Percentiles rank a stretch among this genome's conserved stretches.
Conservation (phyloP, 169 alveolate species). For the Perkinsus olseni region DNA sequence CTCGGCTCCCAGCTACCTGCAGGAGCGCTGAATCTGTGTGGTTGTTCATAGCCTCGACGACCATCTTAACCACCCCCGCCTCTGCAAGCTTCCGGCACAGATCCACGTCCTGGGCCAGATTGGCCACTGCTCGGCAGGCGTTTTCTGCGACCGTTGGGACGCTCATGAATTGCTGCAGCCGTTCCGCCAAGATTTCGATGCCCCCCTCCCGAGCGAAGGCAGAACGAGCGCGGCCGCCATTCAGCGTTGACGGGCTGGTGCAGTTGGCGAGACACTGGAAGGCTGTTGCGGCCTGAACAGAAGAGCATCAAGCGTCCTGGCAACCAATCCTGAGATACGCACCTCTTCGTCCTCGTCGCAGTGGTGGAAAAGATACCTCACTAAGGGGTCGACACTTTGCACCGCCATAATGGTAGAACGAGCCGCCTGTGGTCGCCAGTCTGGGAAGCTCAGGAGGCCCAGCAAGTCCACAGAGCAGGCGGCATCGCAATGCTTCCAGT, state of each 20-base stretch:
- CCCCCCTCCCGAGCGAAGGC: slow-evolving; percentile 36
- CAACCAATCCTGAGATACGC: no score
- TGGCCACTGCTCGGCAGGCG: slow-evolving; percentile 9
- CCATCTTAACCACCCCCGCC: slow-evolving; percentile 20
- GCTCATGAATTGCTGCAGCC: neutral
- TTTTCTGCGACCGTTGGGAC: slow-evolving; percentile 14
- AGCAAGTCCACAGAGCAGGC: neutral
- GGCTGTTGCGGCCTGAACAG: neutral
- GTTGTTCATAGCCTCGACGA: slow-evolving; percentile 18
- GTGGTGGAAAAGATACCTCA: slow-evolving; percentile 29
- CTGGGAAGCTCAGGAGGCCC: slow-evolving; percentile 10
- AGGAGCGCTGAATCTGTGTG: slow-evolving; percentile 25
- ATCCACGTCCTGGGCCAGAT: slow-evolving; percentile 13
- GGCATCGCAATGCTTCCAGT: neutral
- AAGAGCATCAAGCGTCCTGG: neutral
- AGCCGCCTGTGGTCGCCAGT: slow-evolving; percentile 8
- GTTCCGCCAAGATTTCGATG: slow-evolving; percentile 28
- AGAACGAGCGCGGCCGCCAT: slow-evolving; percentile 2
- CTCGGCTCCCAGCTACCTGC: neutral
- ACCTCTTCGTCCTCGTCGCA: slow-evolving; percentile 24
- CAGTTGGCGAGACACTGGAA: slow-evolving; percentile 2
- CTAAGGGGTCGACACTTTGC: slow-evolving; percentile 22
- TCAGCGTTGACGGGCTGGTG: slow-evolving; percentile 1
- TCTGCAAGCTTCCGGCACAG: slow-evolving; percentile 13
- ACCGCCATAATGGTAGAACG: neutral